phyloP scores from a whole-genome alignment of 306 rosid genomes.

The Parietaria judaica region DNA sequence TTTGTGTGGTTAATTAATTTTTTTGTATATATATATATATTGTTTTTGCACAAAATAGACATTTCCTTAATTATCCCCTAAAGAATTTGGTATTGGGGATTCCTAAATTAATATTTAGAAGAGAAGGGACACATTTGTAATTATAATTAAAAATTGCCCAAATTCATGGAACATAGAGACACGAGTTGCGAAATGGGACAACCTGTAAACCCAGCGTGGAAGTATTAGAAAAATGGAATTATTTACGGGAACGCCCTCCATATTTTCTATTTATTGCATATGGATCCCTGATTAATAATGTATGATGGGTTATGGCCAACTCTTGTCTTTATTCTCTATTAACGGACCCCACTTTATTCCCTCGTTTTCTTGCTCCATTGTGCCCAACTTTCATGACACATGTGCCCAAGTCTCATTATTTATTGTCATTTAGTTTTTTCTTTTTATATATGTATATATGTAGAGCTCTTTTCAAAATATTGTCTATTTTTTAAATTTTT shows the following conservation, averaged over 20 bases:
- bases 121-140: constrained; percentile 2
- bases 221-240: not conserved
- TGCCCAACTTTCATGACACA: not conserved
- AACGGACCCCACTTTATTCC: not conserved
- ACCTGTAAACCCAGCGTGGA: constrained; percentile 34
- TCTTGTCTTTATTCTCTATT: not conserved
- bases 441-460: too few species aligned
- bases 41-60: too few species aligned
- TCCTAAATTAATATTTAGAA: too few species aligned
- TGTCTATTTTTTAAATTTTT: too few species aligned
- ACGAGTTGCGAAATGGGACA: constrained; percentile 49
- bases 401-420: too few species aligned
- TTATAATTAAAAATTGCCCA: constrained; percentile 14
- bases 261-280: not conserved
- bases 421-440: too few species aligned
- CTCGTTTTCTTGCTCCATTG: not conserved
- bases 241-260: not conserved
- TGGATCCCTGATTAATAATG: not conserved
- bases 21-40: too few species aligned
- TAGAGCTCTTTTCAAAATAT: not conserved
- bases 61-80: too few species aligned
- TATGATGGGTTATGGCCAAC: not conserved
- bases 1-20: too few species aligned
- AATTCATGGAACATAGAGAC: constrained; percentile 17
- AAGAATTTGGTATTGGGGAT: too few species aligned